These are phyloP conservation scores for Arctium lappa DNA, from an alignment of 129 eudicot species.

Conservation along the genomic window DNA sequence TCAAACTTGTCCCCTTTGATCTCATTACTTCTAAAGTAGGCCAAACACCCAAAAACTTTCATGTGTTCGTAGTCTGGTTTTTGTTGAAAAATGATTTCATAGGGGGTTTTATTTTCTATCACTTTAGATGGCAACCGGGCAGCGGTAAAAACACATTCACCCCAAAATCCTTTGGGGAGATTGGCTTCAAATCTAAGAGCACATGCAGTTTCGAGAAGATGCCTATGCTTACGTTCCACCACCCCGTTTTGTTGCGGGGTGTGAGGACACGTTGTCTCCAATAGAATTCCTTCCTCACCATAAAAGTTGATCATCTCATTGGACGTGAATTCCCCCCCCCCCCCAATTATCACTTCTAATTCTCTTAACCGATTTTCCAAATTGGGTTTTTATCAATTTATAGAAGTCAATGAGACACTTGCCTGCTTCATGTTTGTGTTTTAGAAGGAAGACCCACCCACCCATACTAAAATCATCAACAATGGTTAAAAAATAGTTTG, in stretches of 20 bases:
- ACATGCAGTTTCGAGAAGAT: neutral
- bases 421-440: neutral
- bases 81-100: neutral
- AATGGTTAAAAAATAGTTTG: conserved; percentile 7
- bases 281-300: neutral
- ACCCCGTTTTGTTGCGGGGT: neutral
- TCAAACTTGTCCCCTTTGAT: neutral
- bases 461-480: conserved; percentile 15
- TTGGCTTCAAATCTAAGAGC: neutral
- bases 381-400: neutral
- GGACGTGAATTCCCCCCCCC: neutral
- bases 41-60: conserved; percentile 20
- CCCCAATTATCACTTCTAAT: neutral
- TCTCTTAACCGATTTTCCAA: neutral
- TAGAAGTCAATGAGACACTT: neutral
- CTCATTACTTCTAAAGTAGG: neutral
- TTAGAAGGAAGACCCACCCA: neutral
- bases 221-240: conserved; percentile 4
- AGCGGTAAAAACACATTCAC: conserved; percentile 5
- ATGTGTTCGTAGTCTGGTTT: neutral
- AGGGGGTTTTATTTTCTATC: neutral
- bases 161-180: conserved; percentile 1
- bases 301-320: neutral
- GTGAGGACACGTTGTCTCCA: neutral
- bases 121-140: neutral